These are phyloP conservation scores for Ceratocystis eucalypticola DNA, from an alignment of 2,329 filamentous ascomycete genomes.

Conservation along the genomic window DNA sequence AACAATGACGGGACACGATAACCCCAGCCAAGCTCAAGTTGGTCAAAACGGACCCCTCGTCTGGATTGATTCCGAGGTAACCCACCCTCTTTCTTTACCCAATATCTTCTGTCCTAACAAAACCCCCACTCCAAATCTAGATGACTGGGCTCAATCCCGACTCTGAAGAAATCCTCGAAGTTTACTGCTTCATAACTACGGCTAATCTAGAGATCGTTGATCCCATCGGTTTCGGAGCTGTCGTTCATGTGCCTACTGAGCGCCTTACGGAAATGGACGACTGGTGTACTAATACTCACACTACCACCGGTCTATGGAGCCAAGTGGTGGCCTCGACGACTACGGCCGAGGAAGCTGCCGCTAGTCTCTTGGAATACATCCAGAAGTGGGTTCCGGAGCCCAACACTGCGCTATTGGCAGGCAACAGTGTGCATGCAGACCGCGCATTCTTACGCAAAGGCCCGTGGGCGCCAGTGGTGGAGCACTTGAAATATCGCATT, in stretches of 20 bases:
- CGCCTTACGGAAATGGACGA: constrained; percentile 68
- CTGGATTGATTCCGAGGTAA: constrained; percentile 63
- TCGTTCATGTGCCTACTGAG: constrained; percentile 59
- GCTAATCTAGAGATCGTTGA: constrained; percentile 64
- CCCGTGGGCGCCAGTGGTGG: constrained; percentile 60
- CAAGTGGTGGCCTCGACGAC: constrained; percentile 32
- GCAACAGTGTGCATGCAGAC: constrained; percentile 89
- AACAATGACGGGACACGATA: background rate
- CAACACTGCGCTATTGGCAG: constrained; percentile 61
- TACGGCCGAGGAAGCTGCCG: constrained; percentile 63
- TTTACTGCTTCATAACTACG: constrained; percentile 85
- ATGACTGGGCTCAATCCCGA: constrained; percentile 69
- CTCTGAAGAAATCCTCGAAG: constrained; percentile 74
- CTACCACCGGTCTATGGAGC: constrained; percentile 64
- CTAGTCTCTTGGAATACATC: constrained; percentile 65
- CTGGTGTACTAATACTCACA: constrained; percentile 79
- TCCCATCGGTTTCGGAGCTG: constrained; percentile 59
- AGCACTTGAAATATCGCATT: constrained; percentile 78
- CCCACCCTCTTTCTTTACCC: background rate
- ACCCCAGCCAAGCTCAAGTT: background rate
- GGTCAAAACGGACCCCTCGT: constrained; percentile 48
- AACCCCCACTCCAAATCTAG: constrained; percentile 33
- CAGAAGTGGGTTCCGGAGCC: constrained; percentile 53
- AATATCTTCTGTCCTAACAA: background rate
- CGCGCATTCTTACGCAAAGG: constrained; percentile 60